A percentile compares a stretch with the other conserved stretches of the same genome.
Evolutionary conservation across 169 alveolate genomes (phyloP).

Genomic region (Cryptosporidium andersoni): DNA sequence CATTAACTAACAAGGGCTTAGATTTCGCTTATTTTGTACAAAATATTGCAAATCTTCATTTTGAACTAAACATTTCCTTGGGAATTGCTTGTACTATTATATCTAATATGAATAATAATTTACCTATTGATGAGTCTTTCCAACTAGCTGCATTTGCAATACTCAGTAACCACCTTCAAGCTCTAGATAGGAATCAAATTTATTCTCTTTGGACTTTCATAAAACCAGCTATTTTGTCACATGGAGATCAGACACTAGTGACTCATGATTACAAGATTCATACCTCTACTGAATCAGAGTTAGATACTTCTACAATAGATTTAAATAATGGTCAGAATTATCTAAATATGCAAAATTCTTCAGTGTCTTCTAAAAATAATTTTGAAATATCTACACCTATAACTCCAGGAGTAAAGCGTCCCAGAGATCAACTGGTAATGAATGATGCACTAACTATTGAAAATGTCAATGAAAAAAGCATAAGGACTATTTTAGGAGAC

Average conservation of each 20-base stretch:
- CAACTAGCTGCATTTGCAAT: slow-evolving; percentile 39
- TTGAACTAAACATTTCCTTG: slow-evolving; percentile 1
- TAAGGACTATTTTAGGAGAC: not conserved
- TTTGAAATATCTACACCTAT: not conserved
- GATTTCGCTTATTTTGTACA: slow-evolving; percentile 35
- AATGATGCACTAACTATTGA: too few relatives aligned
- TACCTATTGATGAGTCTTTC: slow-evolving; percentile 39
- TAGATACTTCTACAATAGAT: too few relatives aligned
- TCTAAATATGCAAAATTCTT: not conserved
- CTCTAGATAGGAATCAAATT: not conserved
- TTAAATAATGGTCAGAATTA: not conserved
- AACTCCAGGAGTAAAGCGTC: not conserved
- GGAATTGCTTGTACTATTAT: slow-evolving; percentile 27
- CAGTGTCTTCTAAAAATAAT: not conserved
- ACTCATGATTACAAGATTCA: too few relatives aligned
- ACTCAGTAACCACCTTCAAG: not conserved
- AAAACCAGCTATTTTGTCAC: not conserved
- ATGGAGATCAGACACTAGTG: too few relatives aligned
- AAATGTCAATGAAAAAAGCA: too few relatives aligned
- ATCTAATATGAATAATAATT: slow-evolving; percentile 27
- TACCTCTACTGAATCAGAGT: too few relatives aligned
- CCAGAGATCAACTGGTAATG: not conserved
- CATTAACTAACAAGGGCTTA: slow-evolving; percentile 40
- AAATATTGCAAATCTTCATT: not conserved
- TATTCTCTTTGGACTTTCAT: slow-evolving; percentile 30